phyloP scores from a whole-genome alignment of 1,284 basidiomycete species.

The Ustilago trichophora region DNA sequence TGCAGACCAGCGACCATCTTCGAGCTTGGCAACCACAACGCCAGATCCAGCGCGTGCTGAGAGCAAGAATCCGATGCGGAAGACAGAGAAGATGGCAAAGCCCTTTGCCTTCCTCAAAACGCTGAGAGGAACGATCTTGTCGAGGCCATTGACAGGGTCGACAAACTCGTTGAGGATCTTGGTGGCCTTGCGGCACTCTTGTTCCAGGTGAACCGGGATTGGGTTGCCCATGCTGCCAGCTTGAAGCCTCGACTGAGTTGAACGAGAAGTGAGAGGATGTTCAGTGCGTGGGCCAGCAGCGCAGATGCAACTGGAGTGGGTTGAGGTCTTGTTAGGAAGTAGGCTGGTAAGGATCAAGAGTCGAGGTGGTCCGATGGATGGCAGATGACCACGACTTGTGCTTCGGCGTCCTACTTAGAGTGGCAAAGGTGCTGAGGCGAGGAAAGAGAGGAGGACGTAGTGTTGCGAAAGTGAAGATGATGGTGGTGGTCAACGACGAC shows the following conservation, averaged over 20 bases:
- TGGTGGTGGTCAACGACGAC: too few species aligned
- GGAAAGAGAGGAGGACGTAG: too few species aligned
- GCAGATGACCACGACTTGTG: background rate
- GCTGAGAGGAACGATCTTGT: conserved; percentile 60
- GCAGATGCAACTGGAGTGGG: background rate
- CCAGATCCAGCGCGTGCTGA: conserved; percentile 81
- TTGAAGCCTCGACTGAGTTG: too few species aligned
- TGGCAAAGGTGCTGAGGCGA: too few species aligned
- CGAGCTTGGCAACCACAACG: conserved; percentile 85
- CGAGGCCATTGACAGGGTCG: conserved; percentile 58
- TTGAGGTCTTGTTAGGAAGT: background rate
- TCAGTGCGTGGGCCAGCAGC: background rate
- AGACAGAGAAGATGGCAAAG: conserved; percentile 74
- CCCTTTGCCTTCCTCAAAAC: conserved; percentile 78
- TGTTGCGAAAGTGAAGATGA: too few species aligned
- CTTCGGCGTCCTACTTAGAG: too few species aligned
- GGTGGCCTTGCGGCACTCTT: conserved; percentile 71
- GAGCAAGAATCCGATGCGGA: conserved; percentile 71
- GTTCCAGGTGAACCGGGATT: conserved; percentile 68
- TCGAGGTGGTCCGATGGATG: too few species aligned
- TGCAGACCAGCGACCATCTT: conserved; percentile 89
- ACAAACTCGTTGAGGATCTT: conserved; percentile 63
- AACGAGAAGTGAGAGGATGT: background rate
- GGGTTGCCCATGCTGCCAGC: conserved; percentile 60
- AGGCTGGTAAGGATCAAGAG: too few species aligned